Percentiles rank a stretch among this genome's conserved stretches.
These are phyloP conservation scores for Tricladium varicosporioides DNA, from an alignment of 2,329 filamentous ascomycete genomes.

Conservation along the genomic window DNA sequence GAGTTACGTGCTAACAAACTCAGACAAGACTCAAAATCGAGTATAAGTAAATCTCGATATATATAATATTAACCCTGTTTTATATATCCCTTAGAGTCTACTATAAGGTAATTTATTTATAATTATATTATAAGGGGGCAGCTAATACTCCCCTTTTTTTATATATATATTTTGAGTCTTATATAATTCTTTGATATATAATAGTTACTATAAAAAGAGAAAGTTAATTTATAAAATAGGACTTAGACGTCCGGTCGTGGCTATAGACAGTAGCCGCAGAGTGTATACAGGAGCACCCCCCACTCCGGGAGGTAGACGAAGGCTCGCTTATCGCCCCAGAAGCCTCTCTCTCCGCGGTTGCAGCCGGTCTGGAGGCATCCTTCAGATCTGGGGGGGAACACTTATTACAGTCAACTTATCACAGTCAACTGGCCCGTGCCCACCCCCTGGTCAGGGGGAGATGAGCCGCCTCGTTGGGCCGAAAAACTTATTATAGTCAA, in stretches of 20 bases:
- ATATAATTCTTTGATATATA: too few species aligned
- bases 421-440: not conserved
- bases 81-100: not conserved
- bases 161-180: too few species aligned
- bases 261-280: too few species aligned
- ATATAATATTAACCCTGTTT: conserved; percentile 4
- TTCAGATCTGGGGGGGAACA: too few species aligned
- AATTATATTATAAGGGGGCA: too few species aligned
- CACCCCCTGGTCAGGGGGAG: not conserved
- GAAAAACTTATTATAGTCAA: not conserved
- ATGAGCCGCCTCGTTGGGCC: not conserved
- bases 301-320: not conserved
- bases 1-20: not conserved
- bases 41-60: conserved; percentile 6
- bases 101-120: conserved; percentile 1
- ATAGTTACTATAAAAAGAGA: too few species aligned
- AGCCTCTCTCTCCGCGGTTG: not conserved
- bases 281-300: too few species aligned
- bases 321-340: not conserved
- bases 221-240: too few species aligned
- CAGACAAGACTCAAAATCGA: conserved; percentile 10
- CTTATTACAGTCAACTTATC: not conserved
- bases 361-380: not conserved
- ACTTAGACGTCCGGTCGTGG: too few species aligned
- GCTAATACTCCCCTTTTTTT: too few species aligned